Evolutionary conservation across 2,329 filamentous ascomycete species (phyloP).

Genomic region (Orbilia javanica): DNA sequence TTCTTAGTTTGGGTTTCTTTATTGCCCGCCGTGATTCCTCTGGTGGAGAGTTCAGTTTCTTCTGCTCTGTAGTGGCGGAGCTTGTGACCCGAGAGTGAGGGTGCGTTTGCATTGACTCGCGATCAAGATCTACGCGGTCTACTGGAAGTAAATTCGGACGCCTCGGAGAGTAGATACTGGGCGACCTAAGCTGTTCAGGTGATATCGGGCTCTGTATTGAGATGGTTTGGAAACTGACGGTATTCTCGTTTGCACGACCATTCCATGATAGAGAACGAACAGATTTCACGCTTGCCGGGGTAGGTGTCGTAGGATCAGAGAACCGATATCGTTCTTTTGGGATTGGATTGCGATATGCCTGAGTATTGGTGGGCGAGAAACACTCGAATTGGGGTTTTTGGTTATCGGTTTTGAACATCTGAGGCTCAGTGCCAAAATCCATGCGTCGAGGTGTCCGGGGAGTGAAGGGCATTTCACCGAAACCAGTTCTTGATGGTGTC

Average conservation of each 20-base stretch:
- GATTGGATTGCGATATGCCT: constrained; percentile 9
- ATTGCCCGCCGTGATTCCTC: not conserved
- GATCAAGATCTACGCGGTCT: constrained; percentile 8
- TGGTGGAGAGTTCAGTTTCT: not conserved
- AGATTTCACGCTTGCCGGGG: constrained; percentile 37
- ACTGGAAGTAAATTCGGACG: constrained; percentile 13
- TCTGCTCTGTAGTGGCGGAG: constrained; percentile 16
- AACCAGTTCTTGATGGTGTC: constrained; percentile 46
- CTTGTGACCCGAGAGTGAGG: constrained; percentile 32
- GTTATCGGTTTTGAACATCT: not conserved
- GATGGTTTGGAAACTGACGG: not conserved
- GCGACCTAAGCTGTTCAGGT: constrained; percentile 23
- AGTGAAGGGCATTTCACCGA: constrained; percentile 19
- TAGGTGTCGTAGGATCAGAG: constrained; percentile 47
- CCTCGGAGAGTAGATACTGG: constrained; percentile 11
- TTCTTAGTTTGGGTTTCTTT: constrained; percentile 5
- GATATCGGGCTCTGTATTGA: constrained; percentile 22
- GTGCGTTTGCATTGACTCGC: constrained; percentile 50
- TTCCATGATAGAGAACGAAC: constrained; percentile 50
- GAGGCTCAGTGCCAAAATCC: not conserved
- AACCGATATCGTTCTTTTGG: constrained; percentile 40
- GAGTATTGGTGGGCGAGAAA: constrained; percentile 14
- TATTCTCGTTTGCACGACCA: constrained; percentile 7
- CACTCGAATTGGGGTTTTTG: constrained; percentile 13
- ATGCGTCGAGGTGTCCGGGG: constrained; percentile 17